A percentile compares a stretch with the other conserved stretches of the same genome.
Evolutionary conservation across 2,329 filamentous ascomycete genomes (phyloP).

Genomic region (Colletotrichum tofieldiae): DNA sequence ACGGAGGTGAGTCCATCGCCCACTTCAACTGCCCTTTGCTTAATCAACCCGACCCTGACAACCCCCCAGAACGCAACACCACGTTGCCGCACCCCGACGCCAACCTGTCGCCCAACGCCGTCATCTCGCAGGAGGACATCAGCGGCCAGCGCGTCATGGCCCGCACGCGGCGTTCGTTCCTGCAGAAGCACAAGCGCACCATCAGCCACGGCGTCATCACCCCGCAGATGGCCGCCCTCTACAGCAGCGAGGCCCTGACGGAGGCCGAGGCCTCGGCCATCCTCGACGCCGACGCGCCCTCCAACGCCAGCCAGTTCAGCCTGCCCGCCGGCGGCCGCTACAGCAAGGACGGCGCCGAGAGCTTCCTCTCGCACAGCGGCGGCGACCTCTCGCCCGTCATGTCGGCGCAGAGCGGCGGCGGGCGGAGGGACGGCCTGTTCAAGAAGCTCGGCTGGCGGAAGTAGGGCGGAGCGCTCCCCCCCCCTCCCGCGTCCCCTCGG

Average conservation of each 20-base stretch:
- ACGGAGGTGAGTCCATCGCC: slow-evolving; percentile 56
- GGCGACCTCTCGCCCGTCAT: slow-evolving; percentile 44
- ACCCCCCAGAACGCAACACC: slow-evolving; percentile 66
- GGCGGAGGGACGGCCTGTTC: slow-evolving; percentile 30
- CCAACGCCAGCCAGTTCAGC: slow-evolving; percentile 31
- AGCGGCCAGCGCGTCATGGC: slow-evolving; percentile 59
- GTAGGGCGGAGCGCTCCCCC: slow-evolving; percentile 16
- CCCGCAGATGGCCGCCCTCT: slow-evolving; percentile 54
- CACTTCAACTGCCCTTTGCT: background rate
- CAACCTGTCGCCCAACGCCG: slow-evolving; percentile 69
- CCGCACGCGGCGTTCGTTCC: slow-evolving; percentile 63
- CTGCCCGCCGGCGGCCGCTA: slow-evolving; percentile 37
- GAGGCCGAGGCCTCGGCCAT: slow-evolving; percentile 37
- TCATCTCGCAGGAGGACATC: slow-evolving; percentile 70
- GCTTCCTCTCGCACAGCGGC: slow-evolving; percentile 50
- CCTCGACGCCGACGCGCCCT: slow-evolving; percentile 31
- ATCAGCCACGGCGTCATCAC: slow-evolving; percentile 63
- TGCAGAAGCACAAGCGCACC: slow-evolving; percentile 63
- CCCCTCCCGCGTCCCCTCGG: too few relatives aligned
- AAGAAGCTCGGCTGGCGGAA: slow-evolving; percentile 38
- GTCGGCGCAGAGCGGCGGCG: slow-evolving; percentile 19
- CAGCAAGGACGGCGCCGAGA: slow-evolving; percentile 58
- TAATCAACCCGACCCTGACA: background rate
- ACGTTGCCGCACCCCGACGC: slow-evolving; percentile 75
- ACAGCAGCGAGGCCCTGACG: slow-evolving; percentile 48